A percentile compares a stretch with the other conserved stretches of the same genome.
phyloP scores from a whole-genome alignment of 345 rosid genomes.

The Raphanus raphanistrum region DNA sequence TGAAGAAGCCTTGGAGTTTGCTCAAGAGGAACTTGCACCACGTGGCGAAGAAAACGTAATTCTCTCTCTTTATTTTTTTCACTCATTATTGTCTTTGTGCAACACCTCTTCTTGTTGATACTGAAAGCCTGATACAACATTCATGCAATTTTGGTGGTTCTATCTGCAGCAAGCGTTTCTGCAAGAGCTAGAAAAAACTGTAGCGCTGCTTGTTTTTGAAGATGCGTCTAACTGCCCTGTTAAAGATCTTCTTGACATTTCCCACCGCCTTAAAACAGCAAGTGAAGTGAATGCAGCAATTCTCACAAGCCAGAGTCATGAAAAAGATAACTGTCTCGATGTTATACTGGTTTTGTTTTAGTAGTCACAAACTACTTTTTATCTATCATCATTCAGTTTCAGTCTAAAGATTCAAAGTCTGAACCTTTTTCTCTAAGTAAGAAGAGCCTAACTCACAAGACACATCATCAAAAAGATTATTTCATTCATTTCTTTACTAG shows the following conservation, averaged over 20 bases:
- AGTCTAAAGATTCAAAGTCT: not conserved
- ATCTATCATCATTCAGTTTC: not conserved
- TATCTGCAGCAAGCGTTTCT: slow-evolving; percentile 70
- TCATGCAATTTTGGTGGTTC: slow-evolving; percentile 27
- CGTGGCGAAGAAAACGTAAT: slow-evolving; percentile 93
- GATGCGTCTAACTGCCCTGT: slow-evolving; percentile 88
- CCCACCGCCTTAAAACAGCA: slow-evolving; percentile 94
- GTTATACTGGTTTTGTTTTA: not conserved
- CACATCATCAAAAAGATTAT: not conserved
- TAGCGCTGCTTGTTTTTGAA: slow-evolving; percentile 86
- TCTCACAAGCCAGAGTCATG: slow-evolving; percentile 96
- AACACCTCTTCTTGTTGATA: slow-evolving; percentile 27
- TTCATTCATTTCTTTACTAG: not conserved
- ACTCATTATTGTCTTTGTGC: too few species aligned
- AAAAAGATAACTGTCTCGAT: slow-evolving; percentile 71
- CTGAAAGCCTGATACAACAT: not conserved
- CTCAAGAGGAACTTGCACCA: slow-evolving; percentile 99
- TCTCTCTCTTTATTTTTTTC: too few species aligned
- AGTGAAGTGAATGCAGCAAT: slow-evolving; percentile 98
- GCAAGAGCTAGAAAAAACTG: slow-evolving; percentile 94
- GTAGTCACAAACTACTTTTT: not conserved
- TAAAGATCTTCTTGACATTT: slow-evolving; percentile 80
- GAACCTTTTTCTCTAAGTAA: not conserved
- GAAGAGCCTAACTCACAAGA: not conserved
- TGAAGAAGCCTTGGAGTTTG: slow-evolving; percentile 95